Evolutionary conservation across 176 grass and related monocot genomes (phyloP), one percentile per base, ranked within the genome.

Genomic region (Chrysopogon serrulatus): DNA sequence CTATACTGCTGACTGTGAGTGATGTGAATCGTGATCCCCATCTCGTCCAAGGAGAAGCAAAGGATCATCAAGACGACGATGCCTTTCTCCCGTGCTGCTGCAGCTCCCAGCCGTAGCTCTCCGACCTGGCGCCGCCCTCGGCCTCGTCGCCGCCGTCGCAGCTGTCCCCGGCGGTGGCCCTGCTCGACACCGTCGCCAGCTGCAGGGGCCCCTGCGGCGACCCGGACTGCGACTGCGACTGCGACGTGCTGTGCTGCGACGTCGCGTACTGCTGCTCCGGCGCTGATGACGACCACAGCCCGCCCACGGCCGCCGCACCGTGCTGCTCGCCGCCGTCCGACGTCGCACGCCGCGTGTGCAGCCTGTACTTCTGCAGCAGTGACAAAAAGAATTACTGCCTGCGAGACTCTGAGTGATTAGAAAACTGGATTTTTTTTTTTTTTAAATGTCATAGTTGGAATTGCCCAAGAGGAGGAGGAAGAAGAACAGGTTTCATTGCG

Each of bases 191-290:
- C 23, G 88, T 56, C 21, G 88, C 36, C 15, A 91, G 89, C 83
- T 90, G 95, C 56, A 93, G 86, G 15, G 92, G 84, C 1, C 92
- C 90, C 71, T 92, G 88, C 0, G 95, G 95, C n/a, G 95, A 97
- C 5, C 86, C 92, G 7, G 95, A 92, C 66, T 90, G 56, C 37
- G 37, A 92, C 66, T 90, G 56, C 37, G 37, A 39, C 37, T 49
- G 89, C 7, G 94, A 94, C 48, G 85, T 85, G 73, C 94, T 94
- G 12, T 90, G 92, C 61, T 92, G 86, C 48, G 95, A 98, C 14
- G 82, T 76, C 8, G 79, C 40, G 89, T 89, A 90, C 49, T 98
- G 83, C 78, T 97, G 83, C 70, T 97, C 19, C 66, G 57, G 4
- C 8, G 71, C 1, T 10, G n/a, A 1, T 21, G 68, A 16, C n/a